Evolutionary conservation across 768 basidiomycete species (phyloP).

Genomic region (Auricularia sp.): DNA sequence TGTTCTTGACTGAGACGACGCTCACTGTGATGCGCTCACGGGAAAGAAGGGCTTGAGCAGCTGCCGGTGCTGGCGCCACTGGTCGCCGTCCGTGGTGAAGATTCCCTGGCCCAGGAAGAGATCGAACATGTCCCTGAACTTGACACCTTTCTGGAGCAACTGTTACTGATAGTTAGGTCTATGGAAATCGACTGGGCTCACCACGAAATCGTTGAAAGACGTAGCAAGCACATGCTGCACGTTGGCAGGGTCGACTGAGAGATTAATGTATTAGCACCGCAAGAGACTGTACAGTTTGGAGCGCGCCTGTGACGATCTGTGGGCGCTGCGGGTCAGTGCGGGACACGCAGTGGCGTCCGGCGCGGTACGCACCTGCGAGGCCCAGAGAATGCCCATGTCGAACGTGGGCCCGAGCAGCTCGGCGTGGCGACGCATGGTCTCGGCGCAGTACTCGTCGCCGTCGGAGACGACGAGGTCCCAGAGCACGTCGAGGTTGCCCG

Average conservation of each 20-base stretch:
- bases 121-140: conserved; percentile 14
- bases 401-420: conserved; percentile 16
- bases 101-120: conserved; percentile 18
- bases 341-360: background rate
- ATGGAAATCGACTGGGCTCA: background rate
- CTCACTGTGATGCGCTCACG: conserved; percentile 12
- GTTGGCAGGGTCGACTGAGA: conserved; percentile 13
- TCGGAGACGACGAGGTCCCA: conserved; percentile 10
- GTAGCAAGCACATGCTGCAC: conserved; percentile 10
- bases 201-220: conserved; percentile 12
- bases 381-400: conserved; percentile 19
- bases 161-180: background rate
- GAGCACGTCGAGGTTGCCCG: conserved; percentile 18
- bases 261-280: background rate
- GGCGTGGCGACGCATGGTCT: conserved; percentile 13
- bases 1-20: background rate
- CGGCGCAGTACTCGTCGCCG: conserved; percentile 12
- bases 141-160: conserved; percentile 11
- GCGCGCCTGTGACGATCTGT: conserved; percentile 10
- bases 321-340: background rate
- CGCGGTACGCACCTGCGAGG: conserved; percentile 10
- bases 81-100: conserved; percentile 18
- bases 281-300: background rate
- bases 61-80: conserved; percentile 13
- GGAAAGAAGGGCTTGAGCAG: conserved; percentile 17